These are phyloP conservation scores for Eucalyptus tenuipes DNA, from an alignment of 345 rosid genomes.

Conservation along the genomic window DNA sequence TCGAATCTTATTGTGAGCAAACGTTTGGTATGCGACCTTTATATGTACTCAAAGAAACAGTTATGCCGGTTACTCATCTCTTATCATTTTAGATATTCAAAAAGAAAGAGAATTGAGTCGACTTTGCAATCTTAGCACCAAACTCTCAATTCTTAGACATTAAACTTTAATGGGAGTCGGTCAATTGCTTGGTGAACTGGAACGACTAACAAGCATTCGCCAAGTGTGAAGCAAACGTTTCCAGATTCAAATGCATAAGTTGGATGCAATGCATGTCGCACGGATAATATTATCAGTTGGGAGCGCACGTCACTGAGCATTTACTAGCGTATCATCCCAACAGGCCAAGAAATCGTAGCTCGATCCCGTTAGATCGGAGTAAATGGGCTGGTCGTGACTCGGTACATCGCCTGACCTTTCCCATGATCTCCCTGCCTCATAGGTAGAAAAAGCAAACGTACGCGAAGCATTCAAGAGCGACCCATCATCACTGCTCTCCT, in stretches of 20 bases:
- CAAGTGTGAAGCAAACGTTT: neutral
- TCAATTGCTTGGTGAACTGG: neutral
- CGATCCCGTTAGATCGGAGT: no score
- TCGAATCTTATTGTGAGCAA: rapidly evolving
- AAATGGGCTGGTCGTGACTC: no score
- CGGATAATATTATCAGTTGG: neutral
- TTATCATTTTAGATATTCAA: neutral
- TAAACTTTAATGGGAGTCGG: neutral
- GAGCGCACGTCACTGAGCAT: neutral
- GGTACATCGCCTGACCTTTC: no score
- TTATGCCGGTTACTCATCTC: no score
- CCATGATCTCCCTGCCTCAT: neutral
- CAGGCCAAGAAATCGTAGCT: no score
- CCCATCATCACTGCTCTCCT: neutral
- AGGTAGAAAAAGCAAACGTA: neutral
- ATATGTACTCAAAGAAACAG: neutral
- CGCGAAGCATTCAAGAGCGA: neutral
- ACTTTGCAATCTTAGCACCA: neutral
- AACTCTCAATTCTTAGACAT: neutral
- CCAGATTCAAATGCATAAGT: neutral
- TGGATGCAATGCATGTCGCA: neutral
- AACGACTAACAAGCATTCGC: neutral
- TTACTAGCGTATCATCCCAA: neutral
- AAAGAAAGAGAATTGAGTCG: neutral
- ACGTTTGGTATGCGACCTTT: rapidly evolving